Percentiles rank a stretch among this genome's conserved stretches.
Conservation (phyloP, 257 asterid genomes). For the Striga asiatica region DNA sequence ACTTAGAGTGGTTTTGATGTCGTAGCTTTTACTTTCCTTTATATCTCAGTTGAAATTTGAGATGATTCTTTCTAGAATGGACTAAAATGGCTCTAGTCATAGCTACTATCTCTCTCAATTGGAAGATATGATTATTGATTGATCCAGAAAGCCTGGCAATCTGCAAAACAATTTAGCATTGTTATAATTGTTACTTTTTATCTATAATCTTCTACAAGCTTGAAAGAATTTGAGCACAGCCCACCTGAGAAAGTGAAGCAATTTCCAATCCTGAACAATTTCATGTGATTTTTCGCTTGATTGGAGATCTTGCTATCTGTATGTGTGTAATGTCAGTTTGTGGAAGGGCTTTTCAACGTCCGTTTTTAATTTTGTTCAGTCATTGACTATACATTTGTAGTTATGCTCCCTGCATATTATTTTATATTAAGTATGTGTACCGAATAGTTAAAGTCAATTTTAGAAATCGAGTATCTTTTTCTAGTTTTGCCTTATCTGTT, state of each 20-base stretch:
- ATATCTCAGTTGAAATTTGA: constrained; percentile 10
- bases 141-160: background rate
- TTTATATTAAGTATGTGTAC: background rate
- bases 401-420: background rate
- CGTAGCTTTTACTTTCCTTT: background rate
- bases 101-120: too few relatives aligned
- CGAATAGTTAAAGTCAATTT: background rate
- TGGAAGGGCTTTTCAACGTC: background rate
- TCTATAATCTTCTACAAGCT: too few relatives aligned
- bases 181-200: too few relatives aligned
- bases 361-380: background rate
- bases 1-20: background rate
- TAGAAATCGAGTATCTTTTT: background rate
- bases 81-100: too few relatives aligned
- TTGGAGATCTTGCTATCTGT: too few relatives aligned
- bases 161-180: too few relatives aligned
- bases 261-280: too few relatives aligned
- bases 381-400: background rate
- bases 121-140: background rate
- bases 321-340: background rate
- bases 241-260: background rate
- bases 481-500: background rate
- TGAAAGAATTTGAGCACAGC: too few relatives aligned
- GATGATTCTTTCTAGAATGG: constrained; percentile 1
- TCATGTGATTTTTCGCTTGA: too few relatives aligned